Evolutionary conservation across 768 basidiomycete species (phyloP).

Genomic region (Leccinum aurantiacum): DNA sequence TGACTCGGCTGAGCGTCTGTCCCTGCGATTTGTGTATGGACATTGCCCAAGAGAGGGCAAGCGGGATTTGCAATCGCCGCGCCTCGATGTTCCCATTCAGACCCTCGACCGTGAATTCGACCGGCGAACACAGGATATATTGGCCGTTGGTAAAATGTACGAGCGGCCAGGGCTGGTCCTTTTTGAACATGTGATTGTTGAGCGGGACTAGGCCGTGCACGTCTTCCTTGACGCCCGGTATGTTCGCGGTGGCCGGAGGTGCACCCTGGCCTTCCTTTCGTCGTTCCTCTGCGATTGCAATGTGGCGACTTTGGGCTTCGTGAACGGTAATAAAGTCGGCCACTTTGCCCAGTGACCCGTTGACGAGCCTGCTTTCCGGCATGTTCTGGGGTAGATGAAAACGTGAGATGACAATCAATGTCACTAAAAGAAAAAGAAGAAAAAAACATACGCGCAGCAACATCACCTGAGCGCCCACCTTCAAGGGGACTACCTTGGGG

Average conservation of each 20-base stretch:
- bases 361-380: conserved; percentile 51
- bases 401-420: not conserved
- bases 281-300: conserved; percentile 33
- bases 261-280: conserved; percentile 11
- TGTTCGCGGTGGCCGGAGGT: not conserved
- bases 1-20: conserved; percentile 91
- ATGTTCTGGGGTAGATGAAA: conserved; percentile 30
- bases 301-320: conserved; percentile 29
- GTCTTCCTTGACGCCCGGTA: not conserved
- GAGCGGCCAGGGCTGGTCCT: conserved; percentile 32
- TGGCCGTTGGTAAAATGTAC: conserved; percentile 36
- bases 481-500: conserved; percentile 47
- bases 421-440: not conserved
- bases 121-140: conserved; percentile 32
- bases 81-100: conserved; percentile 36
- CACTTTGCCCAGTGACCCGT: conserved; percentile 88
- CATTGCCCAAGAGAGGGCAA: conserved; percentile 96
- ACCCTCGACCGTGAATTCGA: conserved; percentile 36
- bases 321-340: conserved; percentile 31
- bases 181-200: conserved; percentile 13
- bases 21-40: conserved; percentile 98
- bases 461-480: conserved; percentile 84
- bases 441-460: conserved; percentile 32
- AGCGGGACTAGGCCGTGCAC: conserved; percentile 20
- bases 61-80: conserved; percentile 57